Evolutionary conservation across 1,284 basidiomycete species (phyloP), one percentile per base, ranked within the genome.

Genomic region (Leccinum pachyderme): DNA sequence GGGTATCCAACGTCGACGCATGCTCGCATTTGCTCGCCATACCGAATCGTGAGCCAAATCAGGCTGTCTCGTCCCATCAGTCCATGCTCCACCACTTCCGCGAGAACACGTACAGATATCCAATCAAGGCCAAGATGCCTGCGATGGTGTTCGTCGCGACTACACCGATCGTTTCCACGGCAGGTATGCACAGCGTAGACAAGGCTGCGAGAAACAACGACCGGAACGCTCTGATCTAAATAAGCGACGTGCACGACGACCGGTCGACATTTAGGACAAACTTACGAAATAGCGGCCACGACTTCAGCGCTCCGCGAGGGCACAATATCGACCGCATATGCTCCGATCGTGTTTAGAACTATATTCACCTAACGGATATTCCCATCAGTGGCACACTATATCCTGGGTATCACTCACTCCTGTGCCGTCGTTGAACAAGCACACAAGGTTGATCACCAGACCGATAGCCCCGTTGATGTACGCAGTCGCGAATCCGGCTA

Each of bases 241-340:
- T 31, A 12, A 50, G 49, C n/a, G n/a, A 46, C 0, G 18, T 50
- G 31, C 2, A 25, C 15, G 45, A 18, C 2, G 3, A 9, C 22
- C 4, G 15, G 27, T 25, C 24, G 18, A 41, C 4, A 33, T n/a
- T 9, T 13, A n/a, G 31, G 28, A 33, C 29, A 25, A 5, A 25
- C 29, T 25, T 48, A 79, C 80, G 65, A 67, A 29, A 69, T 71
- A 0, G 76, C 79, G 1, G 77, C 80, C 59, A 75, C 76, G 15
- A 77, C 75, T 60, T 87, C 82, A 1, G 83, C 81, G 54, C 80
- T 80, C 13, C 76, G 72, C 37, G 67, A 62, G 37, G 81, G 81
- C 64, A 83, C 63, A 12, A 80, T 67, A 59, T 87, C 86, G 15
- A 87, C 80, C 24, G 72, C 68, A 64, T 86, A 87, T 9, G 84